Conservation (phyloP, 106 monocot genomes). For the Chionographis japonica region DNA sequence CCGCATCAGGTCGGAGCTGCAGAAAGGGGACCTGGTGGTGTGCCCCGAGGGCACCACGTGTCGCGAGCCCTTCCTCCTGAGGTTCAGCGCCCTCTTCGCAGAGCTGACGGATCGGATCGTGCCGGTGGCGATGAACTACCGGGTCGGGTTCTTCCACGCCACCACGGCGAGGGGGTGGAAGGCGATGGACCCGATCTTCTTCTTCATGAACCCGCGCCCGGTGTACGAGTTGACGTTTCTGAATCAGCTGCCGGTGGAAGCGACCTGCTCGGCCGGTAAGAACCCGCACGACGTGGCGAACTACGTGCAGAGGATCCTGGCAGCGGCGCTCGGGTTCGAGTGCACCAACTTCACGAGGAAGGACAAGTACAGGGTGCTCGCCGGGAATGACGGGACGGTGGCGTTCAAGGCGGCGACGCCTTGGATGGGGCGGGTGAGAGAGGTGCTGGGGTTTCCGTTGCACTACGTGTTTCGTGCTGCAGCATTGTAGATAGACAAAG, state of each 20-base stretch:
- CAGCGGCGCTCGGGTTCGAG: slow-evolving; percentile 76
- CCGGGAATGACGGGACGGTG: slow-evolving; percentile 87
- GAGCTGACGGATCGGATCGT: slow-evolving; percentile 93
- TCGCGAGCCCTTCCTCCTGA: slow-evolving; percentile 76
- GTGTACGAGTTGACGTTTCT: slow-evolving; percentile 95
- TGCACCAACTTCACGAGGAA: slow-evolving; percentile 87
- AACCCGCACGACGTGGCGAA: slow-evolving; percentile 85
- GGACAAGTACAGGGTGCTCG: slow-evolving; percentile 91
- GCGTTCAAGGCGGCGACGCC: slow-evolving; percentile 11
- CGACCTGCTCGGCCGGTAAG: slow-evolving; percentile 72
- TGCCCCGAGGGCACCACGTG: slow-evolving; percentile 98
- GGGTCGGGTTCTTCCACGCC: slow-evolving; percentile 87
- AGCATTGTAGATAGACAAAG: background rate
- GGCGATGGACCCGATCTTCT: slow-evolving; percentile 94
- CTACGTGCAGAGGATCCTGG: slow-evolving; percentile 85
- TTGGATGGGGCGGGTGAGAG: slow-evolving; percentile 20
- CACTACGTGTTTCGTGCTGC: slow-evolving; percentile 3
- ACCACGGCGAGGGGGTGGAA: slow-evolving; percentile 95
- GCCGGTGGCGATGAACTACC: slow-evolving; percentile 93
- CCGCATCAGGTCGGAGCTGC: slow-evolving; percentile 41
- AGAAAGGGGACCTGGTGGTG: slow-evolving; percentile 62
- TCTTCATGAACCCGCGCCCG: slow-evolving; percentile 94
- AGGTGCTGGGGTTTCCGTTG: slow-evolving; percentile 37
- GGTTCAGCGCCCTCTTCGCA: slow-evolving; percentile 89
- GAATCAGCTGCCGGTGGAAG: slow-evolving; percentile 66